Base-by-base conservation (phyloP, 208 protist species). In the Trypanosomatidae sp. region DNA sequence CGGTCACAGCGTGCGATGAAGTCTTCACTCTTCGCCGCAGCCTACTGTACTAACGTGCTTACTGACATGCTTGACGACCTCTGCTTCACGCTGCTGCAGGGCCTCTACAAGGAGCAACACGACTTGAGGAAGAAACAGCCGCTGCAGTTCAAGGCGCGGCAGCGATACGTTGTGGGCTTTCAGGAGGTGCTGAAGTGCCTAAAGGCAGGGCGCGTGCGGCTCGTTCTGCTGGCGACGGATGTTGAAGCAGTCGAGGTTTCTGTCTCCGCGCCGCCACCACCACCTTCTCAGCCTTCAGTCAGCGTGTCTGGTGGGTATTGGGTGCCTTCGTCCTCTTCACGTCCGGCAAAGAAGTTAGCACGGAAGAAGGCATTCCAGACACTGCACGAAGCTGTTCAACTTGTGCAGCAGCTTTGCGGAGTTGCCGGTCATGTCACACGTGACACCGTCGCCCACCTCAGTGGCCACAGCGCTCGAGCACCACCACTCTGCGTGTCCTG, bases 11-110 rank as follows among this genome's bases (percentile, higher is more conserved):
- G 73, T 50, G 66, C 60, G 8, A 69, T 67, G 59, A 73, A 52
- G 25, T n/a, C 59, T 5, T 52, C 59, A 5, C 76, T 87, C 13
- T 81, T 79, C 43, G 79, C 86, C 17, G 86, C 55, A 1, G 13
- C 66, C 4, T 85, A 89, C 74, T 85, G 79, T 49, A 50, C 55
- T 0, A 94, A 94, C 55, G 49, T 89, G 6, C 33, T 94, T 33
- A 90, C 85, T 1, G 85, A 91, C 73, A 59, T 46, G 1, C 74
- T 94, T 25, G 89, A 94, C 52, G 89, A 91, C 67, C 66, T 91
- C 50, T 71, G 77, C 68, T 94, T 90, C 76, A 89, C 89, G 9
- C 79, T 86, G 7, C 73, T 94, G 17, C 86, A 89, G 47, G 65
- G 69, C 13, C 78, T 91, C 39, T 91, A 89, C 74, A 71, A 78